A percentile compares a stretch with the other conserved stretches of the same genome.
These are phyloP conservation scores for Vitis riparia DNA, from an alignment of 164 flowering plant genomes.

Conservation along the genomic window DNA sequence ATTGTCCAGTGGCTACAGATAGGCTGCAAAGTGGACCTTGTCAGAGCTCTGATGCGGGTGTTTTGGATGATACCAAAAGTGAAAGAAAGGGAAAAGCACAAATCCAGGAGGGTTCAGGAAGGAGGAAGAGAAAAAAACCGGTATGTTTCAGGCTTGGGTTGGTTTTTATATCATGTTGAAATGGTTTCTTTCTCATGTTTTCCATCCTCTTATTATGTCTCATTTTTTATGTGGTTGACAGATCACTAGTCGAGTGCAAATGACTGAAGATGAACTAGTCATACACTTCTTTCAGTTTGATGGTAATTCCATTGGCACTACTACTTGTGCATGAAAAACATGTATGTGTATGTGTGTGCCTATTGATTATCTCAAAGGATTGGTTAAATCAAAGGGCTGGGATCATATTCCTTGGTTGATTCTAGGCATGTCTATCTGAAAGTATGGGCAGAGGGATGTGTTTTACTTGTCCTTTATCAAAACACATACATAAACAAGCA, in stretches of 20 bases:
- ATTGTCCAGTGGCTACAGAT: slow-evolving; percentile 30
- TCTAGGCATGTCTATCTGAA: too few relatives aligned
- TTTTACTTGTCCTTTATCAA: too few relatives aligned
- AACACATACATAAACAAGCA: too few relatives aligned
- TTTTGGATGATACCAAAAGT: slow-evolving; percentile 6
- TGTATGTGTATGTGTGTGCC: background rate
- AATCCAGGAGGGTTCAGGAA: slow-evolving; percentile 34
- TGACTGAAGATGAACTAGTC: slow-evolving; percentile 81
- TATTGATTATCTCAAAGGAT: background rate
- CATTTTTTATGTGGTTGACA: slow-evolving; percentile 21
- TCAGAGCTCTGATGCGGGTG: slow-evolving; percentile 12
- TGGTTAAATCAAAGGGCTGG: background rate
- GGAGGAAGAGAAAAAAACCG: slow-evolving; percentile 55
- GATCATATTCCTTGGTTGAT: background rate
- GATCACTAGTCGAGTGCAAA: slow-evolving; percentile 58
- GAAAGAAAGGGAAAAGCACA: slow-evolving; percentile 25
- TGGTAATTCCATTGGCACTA: slow-evolving; percentile 41
- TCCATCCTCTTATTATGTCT: background rate
- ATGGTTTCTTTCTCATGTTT: background rate
- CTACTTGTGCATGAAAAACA: background rate
- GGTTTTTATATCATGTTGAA: background rate
- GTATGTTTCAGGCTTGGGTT: slow-evolving; percentile 31
- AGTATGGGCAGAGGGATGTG: too few relatives aligned
- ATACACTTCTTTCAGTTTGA: slow-evolving; percentile 81
- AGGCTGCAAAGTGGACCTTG: slow-evolving; percentile 9